A percentile compares a stretch with the other conserved stretches of the same genome.
phyloP scores from a whole-genome alignment of 257 asterid species.

The Solanum megistacrolobum region DNA sequence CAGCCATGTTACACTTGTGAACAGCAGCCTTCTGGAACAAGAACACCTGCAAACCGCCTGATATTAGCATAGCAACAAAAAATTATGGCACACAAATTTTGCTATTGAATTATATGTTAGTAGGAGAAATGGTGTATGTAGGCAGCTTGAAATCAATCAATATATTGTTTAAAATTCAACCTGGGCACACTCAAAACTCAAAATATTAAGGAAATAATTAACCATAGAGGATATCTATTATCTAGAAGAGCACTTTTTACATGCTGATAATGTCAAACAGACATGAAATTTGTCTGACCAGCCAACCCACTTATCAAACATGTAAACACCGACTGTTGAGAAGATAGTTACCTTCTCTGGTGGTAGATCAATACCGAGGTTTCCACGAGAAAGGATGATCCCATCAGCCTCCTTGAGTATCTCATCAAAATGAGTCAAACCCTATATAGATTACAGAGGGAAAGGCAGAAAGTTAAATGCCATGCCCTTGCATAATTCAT shows the following conservation, averaged over 20 bases:
- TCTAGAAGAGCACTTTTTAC: background rate
- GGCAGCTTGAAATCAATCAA: background rate
- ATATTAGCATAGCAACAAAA: background rate
- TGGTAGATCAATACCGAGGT: constrained; percentile 87
- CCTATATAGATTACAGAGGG: constrained; percentile 28
- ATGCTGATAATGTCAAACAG: background rate
- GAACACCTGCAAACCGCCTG: constrained; percentile 51
- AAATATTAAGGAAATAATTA: background rate
- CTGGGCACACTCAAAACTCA: background rate
- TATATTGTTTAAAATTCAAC: background rate
- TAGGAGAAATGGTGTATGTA: background rate
- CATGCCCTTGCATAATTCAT: background rate
- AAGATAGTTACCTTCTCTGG: constrained; percentile 65
- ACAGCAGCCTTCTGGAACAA: constrained; percentile 85
- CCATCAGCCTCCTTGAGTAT: constrained; percentile 86
- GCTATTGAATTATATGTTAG: background rate
- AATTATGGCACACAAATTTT: background rate
- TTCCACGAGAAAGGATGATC: constrained; percentile 83
- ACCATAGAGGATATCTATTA: background rate
- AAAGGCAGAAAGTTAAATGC: background rate
- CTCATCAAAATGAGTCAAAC: constrained; percentile 83
- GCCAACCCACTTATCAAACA: background rate
- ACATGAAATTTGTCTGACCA: background rate
- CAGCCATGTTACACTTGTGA: constrained; percentile 93
- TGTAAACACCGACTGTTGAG: background rate